A percentile compares a stretch with the other conserved stretches of the same genome.
Evolutionary conservation across 257 asterid species (phyloP).

Genomic region (Prunella vulgaris): DNA sequence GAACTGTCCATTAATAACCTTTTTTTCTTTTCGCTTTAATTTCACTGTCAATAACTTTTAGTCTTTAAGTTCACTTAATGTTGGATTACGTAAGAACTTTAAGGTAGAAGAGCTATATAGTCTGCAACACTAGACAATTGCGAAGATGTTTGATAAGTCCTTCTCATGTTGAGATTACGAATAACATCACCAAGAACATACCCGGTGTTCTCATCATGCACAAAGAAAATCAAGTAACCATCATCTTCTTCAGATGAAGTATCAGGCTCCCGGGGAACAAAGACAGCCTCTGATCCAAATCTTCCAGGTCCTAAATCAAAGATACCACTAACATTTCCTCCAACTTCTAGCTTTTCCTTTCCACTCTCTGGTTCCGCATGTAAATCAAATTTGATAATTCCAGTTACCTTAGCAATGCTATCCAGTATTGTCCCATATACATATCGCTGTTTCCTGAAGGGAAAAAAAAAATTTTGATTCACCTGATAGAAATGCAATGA

Average conservation of each 20-base stretch:
- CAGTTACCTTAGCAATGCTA: slow-evolving; percentile 81
- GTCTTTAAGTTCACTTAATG: no score
- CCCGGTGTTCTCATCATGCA: slow-evolving; percentile 85
- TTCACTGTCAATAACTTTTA: no score
- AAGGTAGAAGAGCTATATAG: no score
- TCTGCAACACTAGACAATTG: no score
- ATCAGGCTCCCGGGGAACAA: slow-evolving; percentile 75
- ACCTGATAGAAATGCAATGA: background rate
- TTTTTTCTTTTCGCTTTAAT: no score
- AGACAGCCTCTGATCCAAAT: slow-evolving; percentile 94
- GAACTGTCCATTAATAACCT: no score
- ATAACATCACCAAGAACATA: slow-evolving; percentile 25
- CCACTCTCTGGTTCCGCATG: slow-evolving; percentile 74
- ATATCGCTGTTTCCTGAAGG: slow-evolving; percentile 77
- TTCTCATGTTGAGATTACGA: no score
- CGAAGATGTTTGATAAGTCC: no score
- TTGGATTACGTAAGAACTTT: no score
- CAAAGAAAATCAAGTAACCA: slow-evolving; percentile 94
- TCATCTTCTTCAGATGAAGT: slow-evolving; percentile 80
- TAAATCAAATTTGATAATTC: slow-evolving; percentile 84
- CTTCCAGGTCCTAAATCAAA: slow-evolving; percentile 83
- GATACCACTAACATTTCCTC: slow-evolving; percentile 83
- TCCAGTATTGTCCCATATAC: slow-evolving; percentile 82
- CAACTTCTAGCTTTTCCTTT: slow-evolving; percentile 83
- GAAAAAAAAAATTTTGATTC: background rate